These are phyloP conservation scores for Pseudocercospora macadamiae DNA, from an alignment of 2,329 filamentous ascomycete genomes.

Conservation along the genomic window DNA sequence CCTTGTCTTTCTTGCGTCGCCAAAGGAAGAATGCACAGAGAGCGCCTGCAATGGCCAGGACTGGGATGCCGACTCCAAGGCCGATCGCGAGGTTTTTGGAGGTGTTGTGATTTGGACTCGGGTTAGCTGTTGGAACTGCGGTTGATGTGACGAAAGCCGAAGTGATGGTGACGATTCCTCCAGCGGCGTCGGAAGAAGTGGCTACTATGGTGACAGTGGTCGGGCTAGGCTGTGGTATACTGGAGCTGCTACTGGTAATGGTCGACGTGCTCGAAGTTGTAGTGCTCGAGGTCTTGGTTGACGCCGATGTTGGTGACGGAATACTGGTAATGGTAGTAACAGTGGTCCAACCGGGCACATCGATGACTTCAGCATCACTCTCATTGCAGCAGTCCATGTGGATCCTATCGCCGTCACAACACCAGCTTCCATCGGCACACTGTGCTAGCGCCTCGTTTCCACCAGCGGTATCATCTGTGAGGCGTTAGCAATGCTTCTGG, in stretches of 20 bases:
- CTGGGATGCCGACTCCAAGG: conserved; percentile 11
- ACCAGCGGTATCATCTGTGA: conserved; percentile 24
- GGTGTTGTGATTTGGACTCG: conserved; percentile 5
- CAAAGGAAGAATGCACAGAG: conserved; percentile 10
- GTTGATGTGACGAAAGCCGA: conserved; percentile 1
- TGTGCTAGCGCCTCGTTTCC: conserved; percentile 39
- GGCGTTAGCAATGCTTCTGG: neutral
- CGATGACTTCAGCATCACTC: conserved; percentile 23
- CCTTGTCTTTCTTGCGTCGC: conserved; percentile 8
- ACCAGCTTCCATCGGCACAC: conserved; percentile 36
- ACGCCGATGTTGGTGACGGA: conserved; percentile 12
- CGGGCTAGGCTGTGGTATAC: neutral
- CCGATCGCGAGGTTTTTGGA: conserved; percentile 14
- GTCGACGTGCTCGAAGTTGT: neutral
- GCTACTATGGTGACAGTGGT: neutral
- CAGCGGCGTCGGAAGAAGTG: conserved; percentile 9
- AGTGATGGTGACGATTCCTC: conserved; percentile 7
- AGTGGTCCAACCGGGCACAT: conserved; percentile 18
- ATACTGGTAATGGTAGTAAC: conserved; percentile 27
- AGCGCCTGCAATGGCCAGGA: conserved; percentile 5
- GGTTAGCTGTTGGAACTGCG: neutral
- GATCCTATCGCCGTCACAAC: conserved; percentile 35
- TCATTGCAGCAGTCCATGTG: conserved; percentile 25
- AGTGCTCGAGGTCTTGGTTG: conserved; percentile 1
- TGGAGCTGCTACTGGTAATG: neutral